A percentile compares a stretch with the other conserved stretches of the same genome.
Evolutionary conservation across 2,329 filamentous ascomycete species (phyloP).

Genomic region (Ophiostoma perfectum): DNA sequence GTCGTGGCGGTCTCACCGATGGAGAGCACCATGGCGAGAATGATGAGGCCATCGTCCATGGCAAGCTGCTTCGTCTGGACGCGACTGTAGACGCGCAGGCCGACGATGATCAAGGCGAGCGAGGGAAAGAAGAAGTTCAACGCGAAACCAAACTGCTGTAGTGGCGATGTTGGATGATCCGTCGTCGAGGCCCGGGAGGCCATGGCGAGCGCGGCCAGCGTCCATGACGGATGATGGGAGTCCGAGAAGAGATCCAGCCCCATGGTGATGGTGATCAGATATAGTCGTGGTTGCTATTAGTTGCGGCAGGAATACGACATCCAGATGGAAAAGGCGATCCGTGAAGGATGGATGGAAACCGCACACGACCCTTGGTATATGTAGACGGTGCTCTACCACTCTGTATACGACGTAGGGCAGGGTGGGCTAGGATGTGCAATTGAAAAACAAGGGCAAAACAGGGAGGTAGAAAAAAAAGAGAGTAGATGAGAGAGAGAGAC

Average conservation of each 20-base stretch:
- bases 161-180: conserved; percentile 21
- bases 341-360: not conserved
- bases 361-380: not conserved
- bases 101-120: conserved; percentile 28
- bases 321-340: not conserved
- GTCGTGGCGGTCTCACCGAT: conserved; percentile 21
- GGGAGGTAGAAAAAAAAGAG: conserved; percentile 1
- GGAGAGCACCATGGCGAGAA: conserved; percentile 24
- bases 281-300: not conserved
- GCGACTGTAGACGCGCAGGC: conserved; percentile 29
- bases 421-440: not conserved
- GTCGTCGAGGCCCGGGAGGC: conserved; percentile 4
- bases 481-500: not conserved
- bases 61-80: conserved; percentile 27
- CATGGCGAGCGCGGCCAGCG: conserved; percentile 1
- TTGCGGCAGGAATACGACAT: no score
- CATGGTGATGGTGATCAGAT: not conserved
- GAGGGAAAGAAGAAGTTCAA: conserved; percentile 31
- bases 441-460: not conserved
- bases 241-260: not conserved
- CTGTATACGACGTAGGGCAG: not conserved
- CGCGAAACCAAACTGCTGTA: conserved; percentile 27
- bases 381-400: not conserved
- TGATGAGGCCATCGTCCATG: conserved; percentile 23
- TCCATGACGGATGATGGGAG: not conserved